phyloP scores from a whole-genome alignment of 1,139 yeast genomes.

The Casaregolazyma suthepensis region DNA sequence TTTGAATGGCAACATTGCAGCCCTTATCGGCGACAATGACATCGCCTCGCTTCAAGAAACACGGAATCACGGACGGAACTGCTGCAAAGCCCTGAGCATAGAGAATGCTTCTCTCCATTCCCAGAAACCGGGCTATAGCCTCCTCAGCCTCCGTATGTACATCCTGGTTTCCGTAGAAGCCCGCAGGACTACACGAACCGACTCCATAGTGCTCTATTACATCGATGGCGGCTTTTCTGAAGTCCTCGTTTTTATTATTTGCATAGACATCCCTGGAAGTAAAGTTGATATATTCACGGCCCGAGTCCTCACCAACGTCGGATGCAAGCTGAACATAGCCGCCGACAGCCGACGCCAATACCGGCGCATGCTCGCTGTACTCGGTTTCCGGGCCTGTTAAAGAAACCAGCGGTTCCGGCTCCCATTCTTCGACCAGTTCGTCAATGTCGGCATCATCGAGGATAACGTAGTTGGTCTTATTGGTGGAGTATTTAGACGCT shows the following conservation, averaged over 20 bases:
- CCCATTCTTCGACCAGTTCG: conserved; percentile 84
- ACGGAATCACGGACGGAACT: conserved; percentile 93
- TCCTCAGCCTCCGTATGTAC: conserved; percentile 79
- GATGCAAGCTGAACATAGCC: conserved; percentile 39
- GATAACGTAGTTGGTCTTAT: conserved; percentile 63
- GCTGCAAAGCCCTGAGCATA: conserved; percentile 94
- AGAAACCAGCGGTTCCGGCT: conserved; percentile 72
- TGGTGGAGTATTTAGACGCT: conserved; percentile 72
- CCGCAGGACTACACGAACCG: conserved; percentile 98
- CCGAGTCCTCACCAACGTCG: conserved; percentile 20
- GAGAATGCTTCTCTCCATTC: conserved; percentile 70
- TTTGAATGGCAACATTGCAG: conserved; percentile 72
- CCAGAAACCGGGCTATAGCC: conserved; percentile 66
- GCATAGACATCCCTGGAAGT: conserved; percentile 46
- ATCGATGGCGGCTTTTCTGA: conserved; percentile 51
- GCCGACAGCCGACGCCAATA: conserved; percentile 52
- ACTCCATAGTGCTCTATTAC: conserved; percentile 75
- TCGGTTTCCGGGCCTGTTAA: conserved; percentile 48
- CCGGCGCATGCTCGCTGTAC: conserved; percentile 60
- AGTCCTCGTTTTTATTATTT: conserved; percentile 47
- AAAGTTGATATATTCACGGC: conserved; percentile 27
- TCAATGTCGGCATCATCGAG: conserved; percentile 67
- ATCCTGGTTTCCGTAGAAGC: conserved; percentile 94
- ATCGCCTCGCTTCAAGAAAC: conserved; percentile 94
- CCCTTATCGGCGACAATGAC: conserved; percentile 82